Conservation (phyloP, 2,329 filamentous ascomycete species). For the Didymella segeticola region DNA sequence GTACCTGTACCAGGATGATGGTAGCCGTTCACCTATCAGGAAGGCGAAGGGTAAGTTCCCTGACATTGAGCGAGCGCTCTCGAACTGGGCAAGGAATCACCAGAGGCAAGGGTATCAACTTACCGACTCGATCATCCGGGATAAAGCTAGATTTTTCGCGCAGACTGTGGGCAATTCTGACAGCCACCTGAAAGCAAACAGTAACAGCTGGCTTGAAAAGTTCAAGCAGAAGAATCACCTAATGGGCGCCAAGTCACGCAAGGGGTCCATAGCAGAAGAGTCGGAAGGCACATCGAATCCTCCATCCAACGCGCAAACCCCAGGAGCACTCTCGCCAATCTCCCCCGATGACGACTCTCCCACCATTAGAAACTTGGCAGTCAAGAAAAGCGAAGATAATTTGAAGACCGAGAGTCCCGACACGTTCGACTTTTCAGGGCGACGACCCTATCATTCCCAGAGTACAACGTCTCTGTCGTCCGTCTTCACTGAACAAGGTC, state of each 20-base stretch:
- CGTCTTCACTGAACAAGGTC: conserved; percentile 70
- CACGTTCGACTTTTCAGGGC: conserved; percentile 66
- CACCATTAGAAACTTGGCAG: conserved; percentile 69
- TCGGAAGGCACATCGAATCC: conserved; percentile 67
- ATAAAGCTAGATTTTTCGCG: conserved; percentile 84
- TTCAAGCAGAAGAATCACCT: conserved; percentile 89
- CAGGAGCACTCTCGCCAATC: conserved; percentile 72
- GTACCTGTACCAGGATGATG: conserved; percentile 83
- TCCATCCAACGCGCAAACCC: conserved; percentile 66
- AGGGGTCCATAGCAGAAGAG: conserved; percentile 68
- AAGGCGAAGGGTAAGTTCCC: conserved; percentile 83
- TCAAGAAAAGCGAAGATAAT: conserved; percentile 73
- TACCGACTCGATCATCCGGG: conserved; percentile 80
- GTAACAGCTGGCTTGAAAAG: conserved; percentile 84
- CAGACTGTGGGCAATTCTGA: conserved; percentile 75
- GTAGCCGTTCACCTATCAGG: conserved; percentile 79
- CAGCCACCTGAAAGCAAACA: conserved; percentile 73
- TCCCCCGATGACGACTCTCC: conserved; percentile 74
- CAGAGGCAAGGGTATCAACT: conserved; percentile 76
- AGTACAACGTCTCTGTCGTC: conserved; percentile 71
- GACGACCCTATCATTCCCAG: conserved; percentile 71
- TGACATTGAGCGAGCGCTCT: conserved; percentile 89
- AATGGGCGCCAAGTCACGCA: conserved; percentile 60
- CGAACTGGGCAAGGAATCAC: conserved; percentile 85
- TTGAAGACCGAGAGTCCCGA: conserved; percentile 64